These are phyloP conservation scores for Colletotrichum viniferum DNA, from an alignment of 2,329 filamentous ascomycete species.

Conservation along the genomic window DNA sequence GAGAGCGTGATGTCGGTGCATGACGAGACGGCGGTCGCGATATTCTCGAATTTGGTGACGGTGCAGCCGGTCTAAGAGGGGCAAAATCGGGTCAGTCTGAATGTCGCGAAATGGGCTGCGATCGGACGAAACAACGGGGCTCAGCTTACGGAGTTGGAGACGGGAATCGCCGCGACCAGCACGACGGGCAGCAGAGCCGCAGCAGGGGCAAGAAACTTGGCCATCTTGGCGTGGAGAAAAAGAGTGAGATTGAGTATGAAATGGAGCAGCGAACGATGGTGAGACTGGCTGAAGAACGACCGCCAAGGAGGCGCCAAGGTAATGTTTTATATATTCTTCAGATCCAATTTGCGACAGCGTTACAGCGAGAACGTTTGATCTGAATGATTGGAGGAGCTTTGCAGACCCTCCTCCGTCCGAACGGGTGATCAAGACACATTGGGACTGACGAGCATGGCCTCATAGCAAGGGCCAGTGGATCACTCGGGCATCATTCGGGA, in stretches of 20 bases:
- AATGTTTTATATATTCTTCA: constrained; percentile 12
- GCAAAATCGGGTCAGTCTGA: not conserved
- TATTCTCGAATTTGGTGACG: not conserved
- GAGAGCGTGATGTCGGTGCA: constrained; percentile 14
- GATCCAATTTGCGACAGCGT: not conserved
- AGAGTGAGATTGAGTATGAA: not conserved
- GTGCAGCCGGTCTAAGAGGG: not conserved
- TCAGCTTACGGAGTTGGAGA: not conserved
- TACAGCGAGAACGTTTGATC: not conserved
- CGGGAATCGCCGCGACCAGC: constrained; percentile 5
- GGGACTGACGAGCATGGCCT: constrained; percentile 5
- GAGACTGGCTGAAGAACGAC: not conserved
- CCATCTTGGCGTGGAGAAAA: constrained; percentile 12
- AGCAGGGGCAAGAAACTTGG: constrained; percentile 1
- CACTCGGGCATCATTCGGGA: not conserved
- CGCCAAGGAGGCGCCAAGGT: not conserved
- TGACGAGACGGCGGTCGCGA: constrained; percentile 6
- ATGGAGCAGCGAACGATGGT: not conserved
- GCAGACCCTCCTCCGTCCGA: constrained; percentile 3
- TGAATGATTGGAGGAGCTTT: constrained; percentile 2
- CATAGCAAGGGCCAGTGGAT: not conserved
- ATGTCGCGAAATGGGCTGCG: not conserved
- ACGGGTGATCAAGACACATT: not conserved
- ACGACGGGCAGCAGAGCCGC: constrained; percentile 6
- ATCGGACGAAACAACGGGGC: not conserved